Conservation (phyloP, 805 yeast genomes). For the Henningerozyma blattae region DNA sequence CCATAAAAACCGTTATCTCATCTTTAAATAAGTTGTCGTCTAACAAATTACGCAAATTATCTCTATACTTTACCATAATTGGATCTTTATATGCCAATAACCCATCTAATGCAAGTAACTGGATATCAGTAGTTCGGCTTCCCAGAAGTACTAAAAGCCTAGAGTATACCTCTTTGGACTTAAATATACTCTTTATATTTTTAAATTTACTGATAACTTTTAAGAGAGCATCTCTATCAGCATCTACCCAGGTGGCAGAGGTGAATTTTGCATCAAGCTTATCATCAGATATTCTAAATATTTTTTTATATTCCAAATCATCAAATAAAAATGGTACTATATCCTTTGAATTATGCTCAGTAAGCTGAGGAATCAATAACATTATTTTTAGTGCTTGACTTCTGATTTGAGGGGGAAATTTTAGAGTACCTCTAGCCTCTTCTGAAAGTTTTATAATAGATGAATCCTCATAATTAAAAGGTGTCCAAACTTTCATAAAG, state of each 20-base stretch:
- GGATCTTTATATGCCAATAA: conserved; percentile 52
- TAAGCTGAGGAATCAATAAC: conserved; percentile 46
- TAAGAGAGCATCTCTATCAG: conserved; percentile 47
- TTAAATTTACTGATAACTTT: conserved; percentile 54
- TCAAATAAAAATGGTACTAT: conserved; percentile 49
- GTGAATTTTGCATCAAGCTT: neutral
- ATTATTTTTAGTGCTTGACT: conserved; percentile 48
- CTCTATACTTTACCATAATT: conserved; percentile 53
- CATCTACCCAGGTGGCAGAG: conserved; percentile 30
- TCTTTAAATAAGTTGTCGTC: conserved; percentile 82
- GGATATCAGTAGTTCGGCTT: conserved; percentile 48
- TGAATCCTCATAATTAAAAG: conserved; percentile 24
- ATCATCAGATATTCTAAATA: neutral
- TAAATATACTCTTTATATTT: conserved; percentile 42
- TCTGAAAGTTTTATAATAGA: conserved; percentile 31
- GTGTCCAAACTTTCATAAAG: conserved; percentile 17
- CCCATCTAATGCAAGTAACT: conserved; percentile 60
- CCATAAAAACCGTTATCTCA: conserved; percentile 56
- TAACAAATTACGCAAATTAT: conserved; percentile 57
- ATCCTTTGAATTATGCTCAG: conserved; percentile 47
- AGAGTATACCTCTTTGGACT: conserved; percentile 40
- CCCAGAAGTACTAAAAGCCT: conserved; percentile 47
- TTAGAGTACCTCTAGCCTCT: conserved; percentile 25
- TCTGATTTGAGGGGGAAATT: conserved; percentile 37
- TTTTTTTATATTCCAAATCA: conserved; percentile 6